Percentiles rank a stretch among this genome's conserved stretches.
Evolutionary conservation across 495 filamentous ascomycete genomes (phyloP).

Genomic region (Cetradonia linearis): DNA sequence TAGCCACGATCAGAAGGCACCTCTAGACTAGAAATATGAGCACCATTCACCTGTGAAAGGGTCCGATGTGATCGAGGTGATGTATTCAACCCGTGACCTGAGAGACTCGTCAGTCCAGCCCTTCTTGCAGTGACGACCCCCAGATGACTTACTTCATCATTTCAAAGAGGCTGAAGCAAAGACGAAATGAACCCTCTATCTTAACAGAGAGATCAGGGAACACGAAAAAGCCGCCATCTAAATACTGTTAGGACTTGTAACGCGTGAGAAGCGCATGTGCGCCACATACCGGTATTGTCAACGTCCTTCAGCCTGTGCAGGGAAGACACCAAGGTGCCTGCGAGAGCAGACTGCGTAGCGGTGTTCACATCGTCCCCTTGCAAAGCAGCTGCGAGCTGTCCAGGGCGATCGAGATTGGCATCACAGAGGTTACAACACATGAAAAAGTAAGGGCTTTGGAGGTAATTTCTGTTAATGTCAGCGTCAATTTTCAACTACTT

Average conservation of each 20-base stretch:
- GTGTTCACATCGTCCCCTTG: slow-evolving; percentile 28
- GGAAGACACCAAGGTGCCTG: slow-evolving; percentile 81
- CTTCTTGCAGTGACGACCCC: slow-evolving; percentile 15
- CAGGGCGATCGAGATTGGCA: slow-evolving; percentile 50
- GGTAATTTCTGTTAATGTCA: slow-evolving; percentile 50
- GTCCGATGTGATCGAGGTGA: slow-evolving; percentile 63
- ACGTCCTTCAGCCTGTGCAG: slow-evolving; percentile 87
- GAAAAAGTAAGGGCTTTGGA: slow-evolving; percentile 71
- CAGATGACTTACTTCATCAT: slow-evolving; percentile 54
- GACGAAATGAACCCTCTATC: slow-evolving; percentile 63
- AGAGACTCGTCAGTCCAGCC: slow-evolving; percentile 26
- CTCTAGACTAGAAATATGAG: background rate
- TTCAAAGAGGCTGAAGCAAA: slow-evolving; percentile 83
- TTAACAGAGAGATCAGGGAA: slow-evolving; percentile 87
- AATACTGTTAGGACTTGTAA: slow-evolving; percentile 17
- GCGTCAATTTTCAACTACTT: slow-evolving; percentile 17
- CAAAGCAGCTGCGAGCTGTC: slow-evolving; percentile 35
- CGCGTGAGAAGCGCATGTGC: background rate
- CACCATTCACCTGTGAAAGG: slow-evolving; percentile 54
- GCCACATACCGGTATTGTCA: slow-evolving; percentile 59
- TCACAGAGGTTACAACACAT: slow-evolving; percentile 63
- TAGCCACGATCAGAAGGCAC: slow-evolving; percentile 21
- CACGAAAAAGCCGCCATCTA: slow-evolving; percentile 93
- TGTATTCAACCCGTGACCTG: slow-evolving; percentile 47
- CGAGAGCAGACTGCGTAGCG: slow-evolving; percentile 38